Evolutionary conservation across 225 moss, liverwort and hornwort genomes (phyloP).

Genomic region (Bryoerythrophyllum caledonicum): DNA sequence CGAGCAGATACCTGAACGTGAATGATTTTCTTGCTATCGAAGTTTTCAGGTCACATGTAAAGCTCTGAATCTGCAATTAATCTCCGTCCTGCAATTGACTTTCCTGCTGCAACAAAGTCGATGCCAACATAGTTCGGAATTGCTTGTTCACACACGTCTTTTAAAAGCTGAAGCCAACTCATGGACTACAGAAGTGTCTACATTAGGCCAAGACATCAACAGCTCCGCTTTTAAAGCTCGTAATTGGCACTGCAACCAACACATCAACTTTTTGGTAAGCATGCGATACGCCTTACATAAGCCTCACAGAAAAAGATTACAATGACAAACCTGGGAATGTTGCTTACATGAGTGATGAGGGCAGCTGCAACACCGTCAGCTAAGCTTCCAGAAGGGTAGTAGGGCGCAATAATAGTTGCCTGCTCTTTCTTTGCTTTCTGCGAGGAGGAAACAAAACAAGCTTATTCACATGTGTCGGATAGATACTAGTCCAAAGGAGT

Average conservation of each 20-base stretch:
- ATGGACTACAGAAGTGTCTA: constrained; percentile 57
- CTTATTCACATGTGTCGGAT: neutral
- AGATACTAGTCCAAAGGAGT: too few species aligned
- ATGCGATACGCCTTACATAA: neutral
- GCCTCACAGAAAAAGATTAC: neutral
- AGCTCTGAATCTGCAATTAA: constrained; percentile 55
- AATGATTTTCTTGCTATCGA: too few species aligned
- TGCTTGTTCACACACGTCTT: constrained; percentile 30
- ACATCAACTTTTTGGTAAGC: neutral
- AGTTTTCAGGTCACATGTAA: constrained; percentile 50
- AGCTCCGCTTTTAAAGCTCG: constrained; percentile 63
- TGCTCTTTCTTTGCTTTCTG: constrained; percentile 62
- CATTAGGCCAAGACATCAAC: constrained; percentile 79
- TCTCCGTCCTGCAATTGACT: constrained; percentile 49
- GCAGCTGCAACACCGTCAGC: constrained; percentile 90
- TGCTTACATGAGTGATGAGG: constrained; percentile 73
- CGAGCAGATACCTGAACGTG: too few species aligned
- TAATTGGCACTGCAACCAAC: constrained; percentile 69
- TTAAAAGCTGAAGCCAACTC: constrained; percentile 60
- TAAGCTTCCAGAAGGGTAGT: constrained; percentile 90
- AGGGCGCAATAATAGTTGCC: constrained; percentile 49
- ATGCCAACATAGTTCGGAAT: constrained; percentile 41
- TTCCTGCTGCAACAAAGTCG: constrained; percentile 64
- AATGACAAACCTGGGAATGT: neutral
- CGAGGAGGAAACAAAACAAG: neutral